Percentiles rank a stretch among this genome's conserved stretches.
Conservation (phyloP, 31 red algal genomes). For the Odonthalia washingtoniensis region DNA sequence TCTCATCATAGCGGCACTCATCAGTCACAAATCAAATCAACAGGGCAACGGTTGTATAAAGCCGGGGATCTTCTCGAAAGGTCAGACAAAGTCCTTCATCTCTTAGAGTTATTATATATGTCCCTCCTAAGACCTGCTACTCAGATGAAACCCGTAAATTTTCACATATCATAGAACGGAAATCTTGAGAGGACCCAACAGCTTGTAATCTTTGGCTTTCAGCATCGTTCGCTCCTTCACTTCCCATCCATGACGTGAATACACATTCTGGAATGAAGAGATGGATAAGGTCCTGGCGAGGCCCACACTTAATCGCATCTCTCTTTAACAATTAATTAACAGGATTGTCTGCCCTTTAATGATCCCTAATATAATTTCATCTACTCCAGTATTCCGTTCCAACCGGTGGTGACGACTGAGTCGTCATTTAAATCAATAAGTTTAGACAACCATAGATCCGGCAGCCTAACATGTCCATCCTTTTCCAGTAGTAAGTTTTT, state of each 20-base stretch:
- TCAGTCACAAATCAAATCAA: constrained; percentile 89
- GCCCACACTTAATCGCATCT: too few relatives aligned
- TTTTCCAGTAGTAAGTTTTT: too few relatives aligned
- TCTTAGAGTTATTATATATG: constrained; percentile 55
- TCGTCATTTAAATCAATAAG: too few relatives aligned
- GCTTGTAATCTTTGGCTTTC: constrained; percentile 21
- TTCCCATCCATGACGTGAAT: constrained; percentile 56
- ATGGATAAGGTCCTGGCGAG: too few relatives aligned
- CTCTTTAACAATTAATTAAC: too few relatives aligned
- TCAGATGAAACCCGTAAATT: constrained; percentile 79
- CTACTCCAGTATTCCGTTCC: too few relatives aligned
- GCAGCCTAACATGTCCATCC: too few relatives aligned
- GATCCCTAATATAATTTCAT: too few relatives aligned
- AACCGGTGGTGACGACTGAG: too few relatives aligned
- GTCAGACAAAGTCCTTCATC: constrained; percentile 4
- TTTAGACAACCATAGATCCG: too few relatives aligned
- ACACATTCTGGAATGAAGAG: constrained; percentile 31
- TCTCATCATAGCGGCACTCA: too few relatives aligned
- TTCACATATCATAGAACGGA: constrained; percentile 67
- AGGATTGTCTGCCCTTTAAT: too few relatives aligned
- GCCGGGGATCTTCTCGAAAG: constrained; percentile 81
- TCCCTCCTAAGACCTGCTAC: constrained; percentile 80
- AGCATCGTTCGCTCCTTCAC: background rate
- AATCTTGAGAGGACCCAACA: constrained; percentile 44
- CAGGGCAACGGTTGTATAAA: constrained; percentile 82